Evolutionary conservation across 2,329 filamentous ascomycete genomes (phyloP).

Genomic region (Graphilbum sp.): DNA sequence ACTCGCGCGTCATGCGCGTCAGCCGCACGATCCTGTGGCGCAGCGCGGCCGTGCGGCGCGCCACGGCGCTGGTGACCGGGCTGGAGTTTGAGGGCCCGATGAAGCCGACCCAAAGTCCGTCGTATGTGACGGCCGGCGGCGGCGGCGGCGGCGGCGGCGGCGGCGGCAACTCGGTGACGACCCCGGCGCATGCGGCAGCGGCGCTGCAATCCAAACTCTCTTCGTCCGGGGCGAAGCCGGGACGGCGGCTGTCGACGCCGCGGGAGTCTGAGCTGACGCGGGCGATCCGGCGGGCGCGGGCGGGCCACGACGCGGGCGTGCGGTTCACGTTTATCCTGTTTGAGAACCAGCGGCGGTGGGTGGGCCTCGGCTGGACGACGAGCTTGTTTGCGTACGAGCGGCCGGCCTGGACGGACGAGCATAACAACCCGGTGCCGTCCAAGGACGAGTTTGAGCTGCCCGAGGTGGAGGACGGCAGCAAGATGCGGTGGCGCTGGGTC

Average conservation of each 20-base stretch:
- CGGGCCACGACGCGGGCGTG: slow-evolving; percentile 53
- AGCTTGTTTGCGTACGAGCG: slow-evolving; percentile 84
- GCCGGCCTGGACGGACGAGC: slow-evolving; percentile 87
- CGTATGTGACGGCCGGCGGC: slow-evolving; percentile 12
- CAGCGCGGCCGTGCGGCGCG: slow-evolving; percentile 54
- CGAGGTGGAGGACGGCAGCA: slow-evolving; percentile 42
- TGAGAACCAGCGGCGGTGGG: slow-evolving; percentile 90
- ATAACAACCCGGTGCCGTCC: slow-evolving; percentile 62
- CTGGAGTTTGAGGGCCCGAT: slow-evolving; percentile 48
- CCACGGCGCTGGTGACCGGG: slow-evolving; percentile 62
- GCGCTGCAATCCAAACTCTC: slow-evolving; percentile 8
- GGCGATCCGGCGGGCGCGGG: slow-evolving; percentile 19
- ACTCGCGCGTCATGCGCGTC: slow-evolving; percentile 72
- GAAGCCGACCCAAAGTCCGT: slow-evolving; percentile 12
- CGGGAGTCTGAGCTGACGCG: slow-evolving; percentile 31
- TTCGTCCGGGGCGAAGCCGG: slow-evolving; percentile 10
- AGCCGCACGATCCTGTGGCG: slow-evolving; percentile 82
- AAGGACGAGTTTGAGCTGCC: slow-evolving; percentile 54
- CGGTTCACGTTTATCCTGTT: slow-evolving; percentile 94
- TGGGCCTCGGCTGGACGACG: slow-evolving; percentile 88
- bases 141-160: slow-evolving; percentile 6
- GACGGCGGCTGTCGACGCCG: slow-evolving; percentile 16
- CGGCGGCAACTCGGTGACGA: slow-evolving; percentile 1
- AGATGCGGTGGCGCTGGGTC: slow-evolving; percentile 58
- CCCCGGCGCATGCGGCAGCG: slow-evolving; percentile 2